phyloP scores from a whole-genome alignment of 345 rosid species.

The Hevea brasiliensis region DNA sequence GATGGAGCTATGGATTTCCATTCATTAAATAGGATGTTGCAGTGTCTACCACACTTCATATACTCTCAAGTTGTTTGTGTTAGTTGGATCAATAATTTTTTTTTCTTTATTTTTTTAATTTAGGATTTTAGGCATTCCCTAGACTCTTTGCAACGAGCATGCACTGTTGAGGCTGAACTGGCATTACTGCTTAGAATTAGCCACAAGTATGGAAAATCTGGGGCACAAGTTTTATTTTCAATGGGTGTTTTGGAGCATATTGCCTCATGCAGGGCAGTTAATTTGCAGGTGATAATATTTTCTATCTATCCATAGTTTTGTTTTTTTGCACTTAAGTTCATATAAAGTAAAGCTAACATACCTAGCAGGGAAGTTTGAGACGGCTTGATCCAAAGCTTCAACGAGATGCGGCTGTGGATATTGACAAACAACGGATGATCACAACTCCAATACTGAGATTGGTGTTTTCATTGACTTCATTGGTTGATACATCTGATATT shows the following conservation, averaged over 20 bases:
- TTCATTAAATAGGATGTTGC: background rate
- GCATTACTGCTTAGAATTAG: slow-evolving; percentile 82
- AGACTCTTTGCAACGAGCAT: slow-evolving; percentile 77
- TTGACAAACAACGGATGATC: slow-evolving; percentile 69
- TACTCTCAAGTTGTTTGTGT: background rate
- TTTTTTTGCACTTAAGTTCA: slow-evolving; percentile 15
- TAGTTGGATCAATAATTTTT: background rate
- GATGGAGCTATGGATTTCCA: background rate
- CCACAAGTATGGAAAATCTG: slow-evolving; percentile 89
- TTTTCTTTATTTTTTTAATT: slow-evolving; percentile 7
- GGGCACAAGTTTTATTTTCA: slow-evolving; percentile 84
- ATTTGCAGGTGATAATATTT: slow-evolving; percentile 54
- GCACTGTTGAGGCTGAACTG: slow-evolving; percentile 81
- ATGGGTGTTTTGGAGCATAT: slow-evolving; percentile 92
- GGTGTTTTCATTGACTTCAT: slow-evolving; percentile 75
- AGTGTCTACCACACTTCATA: background rate
- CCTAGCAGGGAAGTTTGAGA: slow-evolving; percentile 67
- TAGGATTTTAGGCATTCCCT: slow-evolving; percentile 75
- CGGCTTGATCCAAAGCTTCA: slow-evolving; percentile 57
- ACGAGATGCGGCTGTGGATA: slow-evolving; percentile 50
- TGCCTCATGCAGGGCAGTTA: slow-evolving; percentile 65
- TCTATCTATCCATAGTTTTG: slow-evolving; percentile 7
- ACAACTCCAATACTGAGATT: slow-evolving; percentile 69
- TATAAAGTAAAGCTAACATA: slow-evolving; percentile 26
- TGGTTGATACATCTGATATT: slow-evolving; percentile 74